phyloP scores from a whole-genome alignment of 2,329 filamentous ascomycete species.

The Fusarium sp. region DNA sequence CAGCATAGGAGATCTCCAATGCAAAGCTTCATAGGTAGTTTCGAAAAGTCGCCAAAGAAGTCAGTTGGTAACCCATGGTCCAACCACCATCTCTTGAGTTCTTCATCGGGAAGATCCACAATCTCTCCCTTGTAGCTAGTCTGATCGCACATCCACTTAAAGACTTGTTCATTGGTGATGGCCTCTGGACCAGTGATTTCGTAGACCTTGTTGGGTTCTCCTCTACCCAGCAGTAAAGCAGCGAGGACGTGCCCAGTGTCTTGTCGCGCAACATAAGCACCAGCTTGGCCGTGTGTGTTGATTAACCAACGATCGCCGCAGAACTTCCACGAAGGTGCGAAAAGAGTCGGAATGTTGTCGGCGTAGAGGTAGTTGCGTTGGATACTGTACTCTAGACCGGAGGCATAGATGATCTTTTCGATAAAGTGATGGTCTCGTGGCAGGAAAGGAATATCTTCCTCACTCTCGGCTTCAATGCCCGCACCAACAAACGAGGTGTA shows the following conservation, averaged over 20 bases:
- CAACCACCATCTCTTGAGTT: slow-evolving; percentile 45
- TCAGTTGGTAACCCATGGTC: slow-evolving; percentile 42
- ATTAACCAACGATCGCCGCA: slow-evolving; percentile 45
- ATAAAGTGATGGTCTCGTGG: slow-evolving; percentile 47
- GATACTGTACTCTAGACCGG: slow-evolving; percentile 43
- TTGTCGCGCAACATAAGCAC: slow-evolving; percentile 45
- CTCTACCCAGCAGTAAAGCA: slow-evolving; percentile 37
- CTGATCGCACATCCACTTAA: slow-evolving; percentile 44
- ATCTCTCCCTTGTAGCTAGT: slow-evolving; percentile 41
- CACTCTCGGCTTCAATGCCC: slow-evolving; percentile 45
- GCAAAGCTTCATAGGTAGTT: slow-evolving; percentile 47
- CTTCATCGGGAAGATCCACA: slow-evolving; percentile 44
- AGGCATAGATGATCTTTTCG: slow-evolving; percentile 43
- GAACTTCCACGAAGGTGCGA: slow-evolving; percentile 44
- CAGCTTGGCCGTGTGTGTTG: slow-evolving; percentile 42
- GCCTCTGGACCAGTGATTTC: slow-evolving; percentile 44
- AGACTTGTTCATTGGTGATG: slow-evolving; percentile 41
- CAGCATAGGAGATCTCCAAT: slow-evolving; percentile 46
- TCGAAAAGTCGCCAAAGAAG: slow-evolving; percentile 46
- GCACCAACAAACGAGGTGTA: slow-evolving; percentile 47
- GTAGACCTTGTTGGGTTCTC: slow-evolving; percentile 45
- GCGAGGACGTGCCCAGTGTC: slow-evolving; percentile 46
- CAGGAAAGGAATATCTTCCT: slow-evolving; percentile 48
- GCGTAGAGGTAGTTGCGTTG: slow-evolving; percentile 48
- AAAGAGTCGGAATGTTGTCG: slow-evolving; percentile 44